Conservation (phyloP, 352 stramenopile genomes). For the Phytopythium helicoides region DNA sequence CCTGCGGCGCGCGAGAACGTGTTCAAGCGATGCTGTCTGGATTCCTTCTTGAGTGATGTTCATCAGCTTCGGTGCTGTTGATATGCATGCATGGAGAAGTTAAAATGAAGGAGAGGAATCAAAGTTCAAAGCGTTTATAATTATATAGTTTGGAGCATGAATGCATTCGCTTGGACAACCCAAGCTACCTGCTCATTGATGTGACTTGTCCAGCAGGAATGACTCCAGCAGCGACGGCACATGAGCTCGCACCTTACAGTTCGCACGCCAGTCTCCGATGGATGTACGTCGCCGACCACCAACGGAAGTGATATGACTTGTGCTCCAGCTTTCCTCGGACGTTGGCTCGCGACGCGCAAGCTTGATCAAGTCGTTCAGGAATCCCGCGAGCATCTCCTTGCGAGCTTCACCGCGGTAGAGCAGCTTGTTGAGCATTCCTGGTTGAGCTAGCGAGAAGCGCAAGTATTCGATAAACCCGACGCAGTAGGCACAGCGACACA, state of each 20-base stretch:
- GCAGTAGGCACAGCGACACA: conserved; percentile 37
- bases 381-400: conserved; percentile 30
- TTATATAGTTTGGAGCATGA: neutral
- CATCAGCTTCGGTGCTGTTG: too few relatives aligned
- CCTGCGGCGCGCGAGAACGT: neutral
- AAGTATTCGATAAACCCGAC: conserved; percentile 42
- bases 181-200: neutral
- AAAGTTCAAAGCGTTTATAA: too few relatives aligned
- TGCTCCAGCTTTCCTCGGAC: neutral
- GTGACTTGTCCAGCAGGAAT: conserved; percentile 25
- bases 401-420: conserved; percentile 20
- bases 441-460: conserved; percentile 33
- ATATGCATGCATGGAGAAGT: too few relatives aligned
- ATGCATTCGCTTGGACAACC: neutral
- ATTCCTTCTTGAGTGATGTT: neutral
- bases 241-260: conserved; percentile 29
- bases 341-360: conserved; percentile 16
- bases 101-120: too few relatives aligned
- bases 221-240: conserved; percentile 30
- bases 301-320: too few relatives aligned
- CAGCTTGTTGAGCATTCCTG: conserved; percentile 28
- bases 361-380: conserved; percentile 35
- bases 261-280: conserved; percentile 11
- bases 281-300: conserved; percentile 14
- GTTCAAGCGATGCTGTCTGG: neutral